Evolutionary conservation across 2,329 filamentous ascomycete species (phyloP).

Genomic region (Bimuria novae-zelandiae): DNA sequence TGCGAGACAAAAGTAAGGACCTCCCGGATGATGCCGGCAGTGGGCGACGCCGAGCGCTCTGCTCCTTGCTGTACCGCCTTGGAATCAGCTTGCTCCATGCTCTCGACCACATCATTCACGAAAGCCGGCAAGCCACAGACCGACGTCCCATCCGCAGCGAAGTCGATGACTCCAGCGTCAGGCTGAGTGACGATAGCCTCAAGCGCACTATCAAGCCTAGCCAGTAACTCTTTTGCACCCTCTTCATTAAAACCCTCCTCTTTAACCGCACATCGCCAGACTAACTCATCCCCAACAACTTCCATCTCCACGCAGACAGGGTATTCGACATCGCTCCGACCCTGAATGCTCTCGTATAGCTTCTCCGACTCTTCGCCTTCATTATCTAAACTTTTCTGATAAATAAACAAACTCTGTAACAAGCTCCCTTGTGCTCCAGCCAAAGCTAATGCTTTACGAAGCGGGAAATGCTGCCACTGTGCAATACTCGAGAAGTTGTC

Average conservation of each 20-base stretch:
- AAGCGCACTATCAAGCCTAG: slow-evolving; percentile 64
- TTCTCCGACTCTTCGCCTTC: slow-evolving; percentile 11
- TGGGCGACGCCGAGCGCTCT: slow-evolving; percentile 32
- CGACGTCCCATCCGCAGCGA: slow-evolving; percentile 58
- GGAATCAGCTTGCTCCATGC: not conserved
- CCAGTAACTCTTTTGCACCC: slow-evolving; percentile 59
- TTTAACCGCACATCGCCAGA: slow-evolving; percentile 76
- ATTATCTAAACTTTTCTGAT: slow-evolving; percentile 59
- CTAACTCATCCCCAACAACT: slow-evolving; percentile 56
- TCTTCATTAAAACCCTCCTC: slow-evolving; percentile 55
- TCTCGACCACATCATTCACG: slow-evolving; percentile 28
- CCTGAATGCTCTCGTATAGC: slow-evolving; percentile 67
- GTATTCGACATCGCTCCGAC: slow-evolving; percentile 75
- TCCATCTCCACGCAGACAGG: slow-evolving; percentile 84
- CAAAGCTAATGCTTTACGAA: slow-evolving; percentile 69
- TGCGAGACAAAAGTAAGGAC: slow-evolving; percentile 63
- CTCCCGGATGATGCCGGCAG: slow-evolving; percentile 49
- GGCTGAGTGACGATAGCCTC: slow-evolving; percentile 57
- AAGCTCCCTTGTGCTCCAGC: slow-evolving; percentile 54
- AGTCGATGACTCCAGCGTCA: slow-evolving; percentile 59
- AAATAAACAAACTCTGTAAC: slow-evolving; percentile 70
- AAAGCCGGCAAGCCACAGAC: slow-evolving; percentile 66
- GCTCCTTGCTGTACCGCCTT: not conserved
- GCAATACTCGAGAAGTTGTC: slow-evolving; percentile 67
- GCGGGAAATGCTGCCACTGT: slow-evolving; percentile 76